These are phyloP conservation scores for Leccinum uliginosum DNA, from an alignment of 768 basidiomycete genomes.

Conservation along the genomic window DNA sequence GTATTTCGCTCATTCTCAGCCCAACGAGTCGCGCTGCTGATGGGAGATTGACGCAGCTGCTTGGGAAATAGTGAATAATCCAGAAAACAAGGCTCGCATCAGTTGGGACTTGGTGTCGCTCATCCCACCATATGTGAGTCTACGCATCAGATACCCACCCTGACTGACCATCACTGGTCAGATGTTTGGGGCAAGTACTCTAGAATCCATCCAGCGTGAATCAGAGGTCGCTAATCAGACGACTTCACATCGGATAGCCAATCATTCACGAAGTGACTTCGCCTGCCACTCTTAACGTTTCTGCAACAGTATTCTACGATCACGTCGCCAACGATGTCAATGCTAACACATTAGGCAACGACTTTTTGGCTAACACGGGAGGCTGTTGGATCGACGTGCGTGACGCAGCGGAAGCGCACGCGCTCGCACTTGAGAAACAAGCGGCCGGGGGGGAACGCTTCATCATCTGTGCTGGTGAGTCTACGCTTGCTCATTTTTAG, in stretches of 20 bases:
- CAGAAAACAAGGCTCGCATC: slow-evolving; percentile 28
- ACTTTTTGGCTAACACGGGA: not conserved
- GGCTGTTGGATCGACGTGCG: not conserved
- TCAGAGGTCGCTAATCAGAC: not conserved
- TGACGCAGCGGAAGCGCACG: not conserved
- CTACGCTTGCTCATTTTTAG: not conserved
- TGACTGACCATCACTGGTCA: not conserved
- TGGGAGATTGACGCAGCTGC: slow-evolving; percentile 31
- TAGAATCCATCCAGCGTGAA: not conserved
- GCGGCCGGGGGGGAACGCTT: not conserved
- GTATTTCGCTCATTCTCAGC: not conserved
- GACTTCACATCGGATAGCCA: not conserved
- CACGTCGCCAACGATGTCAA: not conserved
- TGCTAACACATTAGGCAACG: not conserved
- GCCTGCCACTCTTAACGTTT: not conserved
- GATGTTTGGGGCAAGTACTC: not conserved
- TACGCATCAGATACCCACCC: too few species aligned
- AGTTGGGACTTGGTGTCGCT: slow-evolving; percentile 38
- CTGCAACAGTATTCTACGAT: not conserved
- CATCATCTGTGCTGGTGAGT: not conserved
- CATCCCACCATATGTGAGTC: slow-evolving; percentile 37
- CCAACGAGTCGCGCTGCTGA: not conserved
- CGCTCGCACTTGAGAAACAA: not conserved
- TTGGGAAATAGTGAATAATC: slow-evolving; percentile 40
- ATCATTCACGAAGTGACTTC: not conserved